Conservation (phyloP, 2,329 filamentous ascomycete species). For the Hymenotorrendiella dingleyae region DNA sequence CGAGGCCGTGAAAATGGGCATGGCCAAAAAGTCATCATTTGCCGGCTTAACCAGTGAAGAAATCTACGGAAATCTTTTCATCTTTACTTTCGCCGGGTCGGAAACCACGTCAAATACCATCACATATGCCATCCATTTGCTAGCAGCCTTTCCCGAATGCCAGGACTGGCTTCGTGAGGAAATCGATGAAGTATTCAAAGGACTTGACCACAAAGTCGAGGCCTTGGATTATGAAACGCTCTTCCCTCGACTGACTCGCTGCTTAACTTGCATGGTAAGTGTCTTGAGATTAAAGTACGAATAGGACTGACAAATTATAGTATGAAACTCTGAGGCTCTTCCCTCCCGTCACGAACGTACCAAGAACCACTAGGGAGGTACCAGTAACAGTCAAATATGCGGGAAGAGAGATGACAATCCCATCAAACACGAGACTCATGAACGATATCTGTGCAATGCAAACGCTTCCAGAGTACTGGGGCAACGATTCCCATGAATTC, state of each 20-base stretch:
- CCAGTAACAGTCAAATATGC: slow-evolving; percentile 7
- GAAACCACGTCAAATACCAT: slow-evolving; percentile 71
- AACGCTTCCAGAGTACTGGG: neutral
- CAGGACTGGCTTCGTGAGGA: slow-evolving; percentile 62
- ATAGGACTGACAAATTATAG: slow-evolving; percentile 3
- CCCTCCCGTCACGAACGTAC: slow-evolving; percentile 45
- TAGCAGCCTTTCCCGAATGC: slow-evolving; percentile 57
- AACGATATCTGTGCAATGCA: neutral
- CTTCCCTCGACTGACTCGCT: slow-evolving; percentile 3
- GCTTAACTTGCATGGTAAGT: slow-evolving; percentile 5
- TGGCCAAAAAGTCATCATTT: no score
- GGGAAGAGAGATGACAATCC: neutral
- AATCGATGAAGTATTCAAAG: slow-evolving; percentile 31
- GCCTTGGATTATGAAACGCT: neutral
- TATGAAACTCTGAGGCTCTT: slow-evolving; percentile 46
- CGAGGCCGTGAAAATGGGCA: no score
- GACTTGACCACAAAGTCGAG: neutral
- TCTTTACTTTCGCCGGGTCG: slow-evolving; percentile 64
- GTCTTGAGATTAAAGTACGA: neutral
- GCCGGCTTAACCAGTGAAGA: slow-evolving; percentile 2
- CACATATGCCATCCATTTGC: slow-evolving; percentile 59
- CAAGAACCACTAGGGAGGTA: slow-evolving; percentile 34
- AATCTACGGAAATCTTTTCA: slow-evolving; percentile 61
- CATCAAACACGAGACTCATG: neutral
- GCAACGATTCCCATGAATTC: neutral